Percentiles rank a stretch among this genome's conserved stretches.
Conservation (phyloP, 768 basidiomycete species). For the Hypholoma sublateritium region DNA sequence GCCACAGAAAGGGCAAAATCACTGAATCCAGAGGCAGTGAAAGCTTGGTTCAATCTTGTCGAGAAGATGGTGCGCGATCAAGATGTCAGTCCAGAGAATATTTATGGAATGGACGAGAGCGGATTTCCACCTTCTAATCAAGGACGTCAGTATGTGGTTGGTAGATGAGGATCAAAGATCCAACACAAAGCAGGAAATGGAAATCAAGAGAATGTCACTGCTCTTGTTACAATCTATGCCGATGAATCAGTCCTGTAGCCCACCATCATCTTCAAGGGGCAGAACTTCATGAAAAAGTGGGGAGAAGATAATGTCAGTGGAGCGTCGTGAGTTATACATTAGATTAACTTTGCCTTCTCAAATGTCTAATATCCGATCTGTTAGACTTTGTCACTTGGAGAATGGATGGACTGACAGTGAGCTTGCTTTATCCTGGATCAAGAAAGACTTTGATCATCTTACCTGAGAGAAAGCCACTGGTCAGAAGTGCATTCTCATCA, state of each 20-base stretch:
- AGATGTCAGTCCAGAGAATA: constrained; percentile 19
- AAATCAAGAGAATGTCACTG: constrained; percentile 37
- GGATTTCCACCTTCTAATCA: constrained; percentile 26
- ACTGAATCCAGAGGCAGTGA: constrained; percentile 27
- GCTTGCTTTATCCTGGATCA: constrained; percentile 35
- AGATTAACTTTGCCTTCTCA: neutral
- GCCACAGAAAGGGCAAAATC: constrained; percentile 26
- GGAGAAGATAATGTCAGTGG: constrained; percentile 30
- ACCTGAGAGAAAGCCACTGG: constrained; percentile 27
- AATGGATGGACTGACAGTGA: constrained; percentile 38
- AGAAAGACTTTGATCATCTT: constrained; percentile 28
- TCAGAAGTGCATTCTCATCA: constrained; percentile 25
- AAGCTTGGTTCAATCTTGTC: constrained; percentile 33
- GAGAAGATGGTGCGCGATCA: constrained; percentile 19
- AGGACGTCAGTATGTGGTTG: constrained; percentile 29
- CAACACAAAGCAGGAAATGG: constrained; percentile 32
- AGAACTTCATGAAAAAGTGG: constrained; percentile 26
- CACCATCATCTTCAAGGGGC: constrained; percentile 33
- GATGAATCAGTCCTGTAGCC: constrained; percentile 30
- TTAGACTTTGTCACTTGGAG: constrained; percentile 19
- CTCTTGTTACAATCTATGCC: constrained; percentile 41
- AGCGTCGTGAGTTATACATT: constrained; percentile 31
- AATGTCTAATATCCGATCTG: neutral
- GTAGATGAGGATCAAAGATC: constrained; percentile 20
- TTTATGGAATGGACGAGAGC: constrained; percentile 40